These are phyloP conservation scores for Cordyceps fumosorosea DNA, from an alignment of 2,329 filamentous ascomycete species.

Conservation along the genomic window DNA sequence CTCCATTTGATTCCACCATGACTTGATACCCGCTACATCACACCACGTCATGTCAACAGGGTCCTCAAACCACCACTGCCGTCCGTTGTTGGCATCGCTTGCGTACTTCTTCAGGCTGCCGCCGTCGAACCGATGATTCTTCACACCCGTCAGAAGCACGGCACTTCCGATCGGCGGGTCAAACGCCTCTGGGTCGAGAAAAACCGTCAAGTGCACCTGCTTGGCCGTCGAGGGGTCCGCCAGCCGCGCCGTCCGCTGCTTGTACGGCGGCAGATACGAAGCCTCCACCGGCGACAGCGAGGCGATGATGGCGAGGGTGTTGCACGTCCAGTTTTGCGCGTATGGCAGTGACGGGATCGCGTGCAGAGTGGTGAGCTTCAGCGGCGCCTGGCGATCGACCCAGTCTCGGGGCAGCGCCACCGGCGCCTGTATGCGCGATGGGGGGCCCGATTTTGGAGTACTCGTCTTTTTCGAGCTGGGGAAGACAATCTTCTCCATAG, in stretches of 20 bases:
- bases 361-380: slow-evolving; percentile 45
- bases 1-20: slow-evolving; percentile 37
- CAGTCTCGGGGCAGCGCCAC: slow-evolving; percentile 35
- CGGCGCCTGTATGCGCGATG: slow-evolving; percentile 15
- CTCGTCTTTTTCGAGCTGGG: slow-evolving; percentile 17
- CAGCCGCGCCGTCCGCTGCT: slow-evolving; percentile 46
- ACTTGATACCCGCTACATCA: slow-evolving; percentile 36
- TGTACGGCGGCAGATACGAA: slow-evolving; percentile 41
- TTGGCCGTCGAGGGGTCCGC: slow-evolving; percentile 46
- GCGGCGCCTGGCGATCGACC: slow-evolving; percentile 34
- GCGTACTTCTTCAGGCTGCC: slow-evolving; percentile 39
- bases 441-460: slow-evolving; percentile 10
- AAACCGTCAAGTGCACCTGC: slow-evolving; percentile 47
- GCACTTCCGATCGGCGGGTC: slow-evolving; percentile 40
- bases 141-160: slow-evolving; percentile 47
- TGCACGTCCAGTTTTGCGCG: slow-evolving; percentile 52
- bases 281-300: slow-evolving; percentile 42
- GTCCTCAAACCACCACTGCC: slow-evolving; percentile 46
- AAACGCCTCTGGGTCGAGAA: slow-evolving; percentile 46
- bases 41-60: slow-evolving; percentile 43
- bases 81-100: slow-evolving; percentile 28
- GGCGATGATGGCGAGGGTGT: slow-evolving; percentile 45
- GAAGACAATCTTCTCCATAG: slow-evolving; percentile 31
- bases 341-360: slow-evolving; percentile 47
- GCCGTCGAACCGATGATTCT: slow-evolving; percentile 50